Conservation (phyloP, 305 asterid genomes). For the Rubia tinctorum region DNA sequence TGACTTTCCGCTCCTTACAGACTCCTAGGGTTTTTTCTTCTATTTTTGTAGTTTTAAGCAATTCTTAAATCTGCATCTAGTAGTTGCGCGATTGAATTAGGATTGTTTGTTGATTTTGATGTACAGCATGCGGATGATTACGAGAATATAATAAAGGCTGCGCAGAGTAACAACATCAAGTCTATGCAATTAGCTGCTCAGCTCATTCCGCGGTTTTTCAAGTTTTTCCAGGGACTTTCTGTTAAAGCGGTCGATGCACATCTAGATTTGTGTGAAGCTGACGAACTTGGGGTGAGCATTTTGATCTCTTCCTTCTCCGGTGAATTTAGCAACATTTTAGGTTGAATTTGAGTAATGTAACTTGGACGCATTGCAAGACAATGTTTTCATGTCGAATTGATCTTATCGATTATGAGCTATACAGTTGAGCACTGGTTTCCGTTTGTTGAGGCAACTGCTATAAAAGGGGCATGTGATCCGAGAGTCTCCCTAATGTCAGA, state of each 20-base stretch:
- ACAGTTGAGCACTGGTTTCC: neutral
- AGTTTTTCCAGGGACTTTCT: constrained; percentile 69
- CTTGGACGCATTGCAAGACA: neutral
- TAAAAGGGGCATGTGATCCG: neutral
- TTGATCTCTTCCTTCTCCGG: constrained; percentile 1
- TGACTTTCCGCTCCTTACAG: constrained; percentile 4
- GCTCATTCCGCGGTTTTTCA: constrained; percentile 88
- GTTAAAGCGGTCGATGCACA: constrained; percentile 81
- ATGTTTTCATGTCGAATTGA: neutral
- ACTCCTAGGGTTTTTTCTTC: constrained; percentile 29
- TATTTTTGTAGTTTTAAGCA: neutral
- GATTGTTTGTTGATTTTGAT: neutral
- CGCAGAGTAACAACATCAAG: constrained; percentile 69
- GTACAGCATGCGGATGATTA: constrained; percentile 68
- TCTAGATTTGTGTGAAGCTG: constrained; percentile 95
- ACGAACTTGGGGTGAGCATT: constrained; percentile 83
- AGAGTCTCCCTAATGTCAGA: neutral
- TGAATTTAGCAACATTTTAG: constrained; percentile 5
- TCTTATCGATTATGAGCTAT: constrained; percentile 8
- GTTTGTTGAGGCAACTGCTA: neutral
- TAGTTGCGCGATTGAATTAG: constrained; percentile 3
- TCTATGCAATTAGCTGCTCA: constrained; percentile 96
- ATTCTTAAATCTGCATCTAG: neutral
- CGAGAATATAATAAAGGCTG: constrained; percentile 70
- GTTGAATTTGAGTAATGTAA: neutral